Evolutionary conservation across 1,139 yeast genomes (phyloP).

Genomic region (Pichia kudriavzevii): DNA sequence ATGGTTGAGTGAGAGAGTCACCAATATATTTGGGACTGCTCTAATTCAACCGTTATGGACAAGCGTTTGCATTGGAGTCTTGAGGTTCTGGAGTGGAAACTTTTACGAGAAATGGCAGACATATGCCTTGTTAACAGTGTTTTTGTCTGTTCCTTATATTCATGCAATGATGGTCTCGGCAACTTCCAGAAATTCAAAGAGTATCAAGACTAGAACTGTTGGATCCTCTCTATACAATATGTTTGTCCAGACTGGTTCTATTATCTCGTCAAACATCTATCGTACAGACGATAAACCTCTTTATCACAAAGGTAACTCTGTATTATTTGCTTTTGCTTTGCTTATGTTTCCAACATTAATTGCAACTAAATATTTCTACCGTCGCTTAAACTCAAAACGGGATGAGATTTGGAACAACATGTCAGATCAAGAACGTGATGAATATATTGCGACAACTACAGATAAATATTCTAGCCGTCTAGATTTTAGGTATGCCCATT

Average conservation of each 20-base stretch:
- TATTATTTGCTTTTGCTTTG: slow-evolving; percentile 33
- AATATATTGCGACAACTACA: slow-evolving; percentile 36
- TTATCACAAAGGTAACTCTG: slow-evolving; percentile 48
- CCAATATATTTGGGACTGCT: slow-evolving; percentile 32
- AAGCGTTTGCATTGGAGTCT: slow-evolving; percentile 34
- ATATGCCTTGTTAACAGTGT: slow-evolving; percentile 40
- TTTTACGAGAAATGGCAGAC: slow-evolving; percentile 44
- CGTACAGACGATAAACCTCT: slow-evolving; percentile 49
- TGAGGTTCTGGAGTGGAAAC: slow-evolving; percentile 47
- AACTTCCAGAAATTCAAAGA: slow-evolving; percentile 54
- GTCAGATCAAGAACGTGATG: slow-evolving; percentile 39
- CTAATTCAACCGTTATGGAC: slow-evolving; percentile 34
- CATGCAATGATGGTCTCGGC: slow-evolving; percentile 54
- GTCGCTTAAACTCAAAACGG: slow-evolving; percentile 39
- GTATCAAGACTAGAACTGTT: slow-evolving; percentile 52
- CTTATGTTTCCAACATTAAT: slow-evolving; percentile 23
- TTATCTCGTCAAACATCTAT: slow-evolving; percentile 49
- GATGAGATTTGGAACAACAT: slow-evolving; percentile 40
- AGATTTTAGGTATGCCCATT: slow-evolving; percentile 35
- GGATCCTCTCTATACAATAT: slow-evolving; percentile 58
- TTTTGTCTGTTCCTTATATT: slow-evolving; percentile 42
- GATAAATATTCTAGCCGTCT: slow-evolving; percentile 51
- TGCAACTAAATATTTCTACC: slow-evolving; percentile 35
- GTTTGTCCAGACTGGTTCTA: slow-evolving; percentile 48
- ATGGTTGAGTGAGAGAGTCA: slow-evolving; percentile 34